Base-by-base conservation (phyloP, 495 filamentous ascomycete species). In the Jackrogersella multiformis region DNA sequence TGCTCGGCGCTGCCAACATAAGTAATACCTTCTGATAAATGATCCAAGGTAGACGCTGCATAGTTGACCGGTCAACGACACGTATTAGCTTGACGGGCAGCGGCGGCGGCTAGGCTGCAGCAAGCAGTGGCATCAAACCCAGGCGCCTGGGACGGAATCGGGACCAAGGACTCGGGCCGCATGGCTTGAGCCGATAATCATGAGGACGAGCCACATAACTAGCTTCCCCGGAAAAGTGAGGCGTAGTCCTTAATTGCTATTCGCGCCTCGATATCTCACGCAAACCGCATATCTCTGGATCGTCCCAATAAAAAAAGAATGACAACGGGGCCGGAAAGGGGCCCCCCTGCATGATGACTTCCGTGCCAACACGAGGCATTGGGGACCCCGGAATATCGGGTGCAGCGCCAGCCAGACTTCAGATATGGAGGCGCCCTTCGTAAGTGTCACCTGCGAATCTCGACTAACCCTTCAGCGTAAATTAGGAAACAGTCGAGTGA, bases 391-490 rank as follows among this genome's bases (percentile, higher is more conserved):
- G 60, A 53, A 56, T 51, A 38, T 64, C 60, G 48, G 60, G 56
- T 60, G 49, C 21, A 39, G n/a, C n/a, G 36, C 23, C 24, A 13
- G 10, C 30, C n/a, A 24, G 5, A n/a, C 32, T 12, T 28, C 28
- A 64, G 15, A 56, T 16, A 39, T 59, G 59, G 20, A n/a, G 32
- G n/a, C 24, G 7, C 12, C n/a, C n/a, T 30, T 54, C 16, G 39
- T 34, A 38, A 13, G 54, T 61, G 66, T 60, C 38, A 64, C 66
- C 51, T 30, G 46, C 32, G 35, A 39, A 39, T 28, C 15, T 34
- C 41, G 52, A 55, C 66, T 69, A 69, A 61, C 61, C 66, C 28
- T 49, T 65, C 56, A 39, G 61, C 61, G 61, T 69, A 65, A 61
- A 46, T 69, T 46, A 53, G 66, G 66, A 61, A 65, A 69, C 38